phyloP scores from a whole-genome alignment of 345 rosid species.

The Syzygium aromaticum region DNA sequence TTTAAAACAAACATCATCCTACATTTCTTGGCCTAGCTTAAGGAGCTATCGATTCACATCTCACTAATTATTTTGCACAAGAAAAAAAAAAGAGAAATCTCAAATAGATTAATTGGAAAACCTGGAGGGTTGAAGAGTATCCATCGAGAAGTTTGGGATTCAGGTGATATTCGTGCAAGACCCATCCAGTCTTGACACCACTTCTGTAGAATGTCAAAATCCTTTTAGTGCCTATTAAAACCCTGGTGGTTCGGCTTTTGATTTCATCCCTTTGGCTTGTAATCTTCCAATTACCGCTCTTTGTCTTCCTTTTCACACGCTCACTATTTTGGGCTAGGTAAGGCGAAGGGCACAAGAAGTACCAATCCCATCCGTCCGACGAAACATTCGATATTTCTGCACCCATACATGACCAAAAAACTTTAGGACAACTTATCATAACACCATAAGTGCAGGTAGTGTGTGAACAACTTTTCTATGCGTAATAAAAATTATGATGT shows the following conservation, averaged over 20 bases:
- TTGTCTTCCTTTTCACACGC: not conserved
- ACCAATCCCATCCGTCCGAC: not conserved
- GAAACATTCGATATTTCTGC: not conserved
- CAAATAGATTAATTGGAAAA: not conserved
- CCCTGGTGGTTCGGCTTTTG: not conserved
- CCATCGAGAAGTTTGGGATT: not conserved
- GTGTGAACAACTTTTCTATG: not conserved
- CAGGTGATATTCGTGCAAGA: slow-evolving; percentile 5
- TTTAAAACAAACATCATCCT: not conserved
- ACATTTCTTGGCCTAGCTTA: not conserved
- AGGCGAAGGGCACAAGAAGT: not conserved
- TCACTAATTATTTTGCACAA: not conserved
- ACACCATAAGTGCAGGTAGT: not conserved
- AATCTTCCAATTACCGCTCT: not conserved
- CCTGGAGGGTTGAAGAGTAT: not conserved
- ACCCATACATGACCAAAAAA: no score
- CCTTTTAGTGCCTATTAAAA: not conserved
- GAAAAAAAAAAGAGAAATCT: not conserved
- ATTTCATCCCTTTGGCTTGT: not conserved
- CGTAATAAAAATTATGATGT: not conserved
- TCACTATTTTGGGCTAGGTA: not conserved
- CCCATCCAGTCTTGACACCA: not conserved
- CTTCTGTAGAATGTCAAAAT: not conserved
- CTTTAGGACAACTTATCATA: not conserved
- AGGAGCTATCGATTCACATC: not conserved